Base-by-base conservation (phyloP, 2,329 filamentous ascomycete species). In the Nothophaeocryptopus gaeumannii region DNA sequence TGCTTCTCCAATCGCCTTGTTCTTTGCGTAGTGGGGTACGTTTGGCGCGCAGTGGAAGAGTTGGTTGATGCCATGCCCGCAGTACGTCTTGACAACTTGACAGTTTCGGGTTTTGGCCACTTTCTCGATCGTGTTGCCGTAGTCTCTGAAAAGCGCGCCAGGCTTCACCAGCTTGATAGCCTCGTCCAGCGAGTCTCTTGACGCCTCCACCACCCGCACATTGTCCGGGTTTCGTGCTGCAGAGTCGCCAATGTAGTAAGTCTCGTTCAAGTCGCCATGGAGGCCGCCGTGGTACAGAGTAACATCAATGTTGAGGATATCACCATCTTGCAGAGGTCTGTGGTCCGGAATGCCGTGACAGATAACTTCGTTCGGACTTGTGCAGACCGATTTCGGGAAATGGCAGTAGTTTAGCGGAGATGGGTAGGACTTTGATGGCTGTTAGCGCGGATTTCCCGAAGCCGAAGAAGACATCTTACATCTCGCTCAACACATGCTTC, bases 321-420 rank as follows among this genome's bases (percentile, higher is more conserved):
- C 93, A 55, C 93, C 93, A 61, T 99, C 92, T 56, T 89, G 73
- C 1, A 99, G 79, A 7, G 87, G 78, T 47, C 93, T 83, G 69
- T 95, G 84, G 66, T 99, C 93, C 12, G 93, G 93, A 57, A 99
- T 99, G 45, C 93, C 93, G 77, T 99, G 93, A 76, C 93, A 99
- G 70, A 99, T 97, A 58, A 96, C 88, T 73, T 99, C 93, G 76
- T 99, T 99, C 42, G 88, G 74, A 2, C 92, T 97, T 2, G 92
- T 97, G 73, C 93, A 99, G 55, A 96, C 88, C 0, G 93, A 99
- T 75, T 99, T 99, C 58, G 93, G 93, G 73, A 97, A 99, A 71
- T 91, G 79, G 76, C 88, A 88, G 74, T 97, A 97, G 75, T 96
- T 96, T 31, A 97, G 77, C 1, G 92, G 90, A 1, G 92, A 96